A percentile compares a stretch with the other conserved stretches of the same genome.
phyloP scores from a whole-genome alignment of 2,329 filamentous ascomycete genomes.

The Neofusicoccum parvum region DNA sequence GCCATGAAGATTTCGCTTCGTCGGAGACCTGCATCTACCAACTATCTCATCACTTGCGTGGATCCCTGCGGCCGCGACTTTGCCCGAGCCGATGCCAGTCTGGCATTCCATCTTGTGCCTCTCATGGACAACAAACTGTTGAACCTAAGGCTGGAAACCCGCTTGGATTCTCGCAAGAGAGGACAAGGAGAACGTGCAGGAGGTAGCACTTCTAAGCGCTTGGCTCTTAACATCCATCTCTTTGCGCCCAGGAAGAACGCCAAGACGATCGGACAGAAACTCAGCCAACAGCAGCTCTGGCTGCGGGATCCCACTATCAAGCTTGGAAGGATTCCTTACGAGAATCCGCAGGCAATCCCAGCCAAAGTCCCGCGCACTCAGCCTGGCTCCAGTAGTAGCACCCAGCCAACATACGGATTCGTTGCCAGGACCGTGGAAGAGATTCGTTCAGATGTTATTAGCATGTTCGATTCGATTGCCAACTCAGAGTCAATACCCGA shows the following conservation, averaged over 20 bases:
- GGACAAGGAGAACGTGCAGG: slow-evolving; percentile 57
- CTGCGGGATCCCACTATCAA: slow-evolving; percentile 64
- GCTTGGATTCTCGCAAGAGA: slow-evolving; percentile 68
- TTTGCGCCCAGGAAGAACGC: slow-evolving; percentile 74
- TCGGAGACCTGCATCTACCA: slow-evolving; percentile 57
- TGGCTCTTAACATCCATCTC: slow-evolving; percentile 59
- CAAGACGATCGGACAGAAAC: slow-evolving; percentile 65
- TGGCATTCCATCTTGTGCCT: slow-evolving; percentile 68
- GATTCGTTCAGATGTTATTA: slow-evolving; percentile 79
- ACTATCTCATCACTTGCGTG: slow-evolving; percentile 67
- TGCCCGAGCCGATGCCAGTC: slow-evolving; percentile 71
- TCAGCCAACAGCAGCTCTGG: slow-evolving; percentile 68
- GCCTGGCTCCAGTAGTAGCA: background rate
- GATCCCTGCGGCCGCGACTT: slow-evolving; percentile 74
- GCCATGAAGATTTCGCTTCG: slow-evolving; percentile 72
- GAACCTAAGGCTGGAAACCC: slow-evolving; percentile 70
- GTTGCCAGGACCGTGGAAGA: slow-evolving; percentile 75
- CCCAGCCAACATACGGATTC: slow-evolving; percentile 29
- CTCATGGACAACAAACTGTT: slow-evolving; percentile 67
- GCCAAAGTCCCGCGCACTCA: slow-evolving; percentile 19
- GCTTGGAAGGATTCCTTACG: slow-evolving; percentile 66
- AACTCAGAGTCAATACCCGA: slow-evolving; percentile 75
- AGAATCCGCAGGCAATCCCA: slow-evolving; percentile 20
- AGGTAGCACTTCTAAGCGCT: slow-evolving; percentile 25
- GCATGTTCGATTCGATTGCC: slow-evolving; percentile 83